phyloP scores from a whole-genome alignment of 192 early-diverging fungal species.

The Backusella mclennaniae region DNA sequence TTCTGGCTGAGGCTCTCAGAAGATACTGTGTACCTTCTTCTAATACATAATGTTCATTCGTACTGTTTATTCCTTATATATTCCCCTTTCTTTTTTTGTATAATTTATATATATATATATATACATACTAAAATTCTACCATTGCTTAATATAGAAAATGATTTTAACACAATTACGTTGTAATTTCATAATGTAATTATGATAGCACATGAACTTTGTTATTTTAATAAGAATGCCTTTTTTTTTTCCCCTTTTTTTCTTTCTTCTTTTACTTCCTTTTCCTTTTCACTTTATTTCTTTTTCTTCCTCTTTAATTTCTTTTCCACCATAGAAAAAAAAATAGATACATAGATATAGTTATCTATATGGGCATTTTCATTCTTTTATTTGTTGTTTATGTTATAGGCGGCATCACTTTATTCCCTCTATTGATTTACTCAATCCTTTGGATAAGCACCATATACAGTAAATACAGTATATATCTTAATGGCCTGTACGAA shows the following conservation, averaged over 20 bases:
- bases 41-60: neutral
- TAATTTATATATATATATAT: neutral
- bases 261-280: neutral
- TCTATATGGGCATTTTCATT: neutral
- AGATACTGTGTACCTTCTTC: conserved; percentile 7
- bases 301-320: neutral
- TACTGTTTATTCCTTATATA: neutral
- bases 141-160: neutral
- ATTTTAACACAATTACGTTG: neutral
- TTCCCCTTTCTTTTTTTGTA: neutral
- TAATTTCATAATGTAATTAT: neutral
- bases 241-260: neutral
- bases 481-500: neutral
- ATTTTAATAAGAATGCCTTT: neutral
- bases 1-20: conserved; percentile 7
- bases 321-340: neutral
- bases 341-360: neutral
- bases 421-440: conserved; percentile 34
- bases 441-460: neutral
- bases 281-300: neutral
- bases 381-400: neutral
- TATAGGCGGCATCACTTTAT: conserved; percentile 37
- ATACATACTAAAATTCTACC: neutral
- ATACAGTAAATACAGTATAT: conserved; percentile 11
- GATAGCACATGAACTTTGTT: conserved; percentile 1